These are phyloP conservation scores for Kondoa malvinella DNA, from an alignment of 768 basidiomycete species.

Conservation along the genomic window DNA sequence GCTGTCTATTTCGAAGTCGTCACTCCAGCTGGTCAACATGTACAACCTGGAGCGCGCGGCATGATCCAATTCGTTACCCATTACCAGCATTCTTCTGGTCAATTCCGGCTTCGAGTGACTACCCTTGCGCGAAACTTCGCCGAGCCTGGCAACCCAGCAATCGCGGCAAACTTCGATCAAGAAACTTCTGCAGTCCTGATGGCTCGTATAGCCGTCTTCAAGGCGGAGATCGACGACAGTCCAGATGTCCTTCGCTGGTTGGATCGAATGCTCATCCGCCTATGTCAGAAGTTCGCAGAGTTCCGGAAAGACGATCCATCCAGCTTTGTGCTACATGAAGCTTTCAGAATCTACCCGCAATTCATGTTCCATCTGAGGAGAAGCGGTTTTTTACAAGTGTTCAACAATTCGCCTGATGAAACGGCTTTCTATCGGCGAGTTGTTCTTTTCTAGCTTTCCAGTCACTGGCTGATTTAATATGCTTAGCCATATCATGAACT, in stretches of 20 bases:
- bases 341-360: constrained; percentile 97
- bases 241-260: constrained; percentile 94
- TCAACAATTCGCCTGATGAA: constrained; percentile 99
- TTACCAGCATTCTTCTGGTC: constrained; percentile 93
- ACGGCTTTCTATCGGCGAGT: constrained; percentile 87
- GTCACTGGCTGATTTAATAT: background rate
- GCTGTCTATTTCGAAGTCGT: constrained; percentile 98
- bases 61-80: constrained; percentile 97
- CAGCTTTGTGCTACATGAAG: constrained; percentile 79
- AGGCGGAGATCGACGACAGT: constrained; percentile 94
- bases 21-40: constrained; percentile 70
- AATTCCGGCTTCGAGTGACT: constrained; percentile 86
- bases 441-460: background rate
- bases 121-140: constrained; percentile 96
- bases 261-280: constrained; percentile 91
- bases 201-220: constrained; percentile 97
- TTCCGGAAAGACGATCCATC: constrained; percentile 94
- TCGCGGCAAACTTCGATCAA: constrained; percentile 89
- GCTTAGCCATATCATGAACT: constrained; percentile 79
- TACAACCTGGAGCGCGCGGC: constrained; percentile 66
- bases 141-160: constrained; percentile 84
- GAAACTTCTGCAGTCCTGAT: constrained; percentile 94
- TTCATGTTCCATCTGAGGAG: constrained; percentile 99
- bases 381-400: constrained; percentile 97
- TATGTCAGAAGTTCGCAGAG: constrained; percentile 98